Evolutionary conservation across 164 flowering plant species (phyloP).

Genomic region (Akebia trifoliata): DNA sequence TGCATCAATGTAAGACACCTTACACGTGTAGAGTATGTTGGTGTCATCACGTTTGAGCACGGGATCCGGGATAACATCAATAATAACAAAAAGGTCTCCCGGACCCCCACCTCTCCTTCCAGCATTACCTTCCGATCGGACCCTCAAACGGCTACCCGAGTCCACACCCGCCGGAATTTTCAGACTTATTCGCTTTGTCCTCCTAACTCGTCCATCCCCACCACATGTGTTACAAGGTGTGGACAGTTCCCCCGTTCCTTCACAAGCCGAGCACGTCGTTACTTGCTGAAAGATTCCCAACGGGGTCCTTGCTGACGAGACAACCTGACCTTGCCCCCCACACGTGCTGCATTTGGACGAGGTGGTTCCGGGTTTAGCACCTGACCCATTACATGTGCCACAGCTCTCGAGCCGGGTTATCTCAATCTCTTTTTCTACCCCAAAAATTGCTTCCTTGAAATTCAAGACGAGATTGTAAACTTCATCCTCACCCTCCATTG

Average conservation of each 20-base stretch:
- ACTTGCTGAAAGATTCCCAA: conserved; percentile 92
- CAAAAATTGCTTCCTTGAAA: conserved; percentile 91
- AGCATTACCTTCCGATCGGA: conserved; percentile 83
- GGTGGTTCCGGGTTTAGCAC: conserved; percentile 83
- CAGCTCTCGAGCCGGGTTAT: conserved; percentile 76
- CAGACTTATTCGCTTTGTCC: conserved; percentile 71
- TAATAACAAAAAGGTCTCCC: conserved; percentile 77
- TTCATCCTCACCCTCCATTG: conserved; percentile 81
- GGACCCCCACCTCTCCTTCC: conserved; percentile 84
- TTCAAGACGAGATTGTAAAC: conserved; percentile 62
- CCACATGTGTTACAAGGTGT: conserved; percentile 82
- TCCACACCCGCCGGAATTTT: conserved; percentile 96
- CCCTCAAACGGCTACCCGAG: conserved; percentile 79
- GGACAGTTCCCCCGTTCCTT: conserved; percentile 70
- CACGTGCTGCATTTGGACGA: conserved; percentile 72
- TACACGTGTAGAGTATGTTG: conserved; percentile 86
- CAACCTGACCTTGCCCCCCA: conserved; percentile 93
- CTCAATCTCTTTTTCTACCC: conserved; percentile 79
- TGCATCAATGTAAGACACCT: conserved; percentile 86
- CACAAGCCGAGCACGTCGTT: conserved; percentile 74
- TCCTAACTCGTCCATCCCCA: conserved; percentile 88
- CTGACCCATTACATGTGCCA: conserved; percentile 83
- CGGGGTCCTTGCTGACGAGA: conserved; percentile 79
- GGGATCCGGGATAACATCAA: conserved; percentile 76
- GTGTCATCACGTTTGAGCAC: conserved; percentile 85